These are phyloP conservation scores for Colletotrichum sp. DNA, from an alignment of 2,329 filamentous ascomycete species.

Conservation along the genomic window DNA sequence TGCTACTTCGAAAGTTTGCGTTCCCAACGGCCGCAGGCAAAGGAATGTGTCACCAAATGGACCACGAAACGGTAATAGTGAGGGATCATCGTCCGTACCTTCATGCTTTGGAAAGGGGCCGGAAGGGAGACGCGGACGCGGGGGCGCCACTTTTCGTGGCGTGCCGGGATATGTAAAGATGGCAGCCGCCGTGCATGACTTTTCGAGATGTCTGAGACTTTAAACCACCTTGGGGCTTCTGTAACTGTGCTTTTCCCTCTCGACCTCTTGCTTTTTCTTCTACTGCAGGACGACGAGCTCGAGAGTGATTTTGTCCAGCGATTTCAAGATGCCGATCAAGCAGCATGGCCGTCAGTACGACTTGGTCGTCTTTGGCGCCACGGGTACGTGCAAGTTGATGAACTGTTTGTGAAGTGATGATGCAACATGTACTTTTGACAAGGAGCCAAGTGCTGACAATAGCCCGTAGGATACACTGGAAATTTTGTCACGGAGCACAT, in stretches of 20 bases:
- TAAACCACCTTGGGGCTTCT: not conserved
- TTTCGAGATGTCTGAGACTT: conserved; percentile 1
- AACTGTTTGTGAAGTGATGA: not conserved
- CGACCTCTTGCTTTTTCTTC: not conserved
- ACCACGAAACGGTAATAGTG: not conserved
- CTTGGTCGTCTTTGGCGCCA: conserved; percentile 62
- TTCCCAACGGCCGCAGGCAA: not conserved
- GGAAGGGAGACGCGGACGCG: not conserved
- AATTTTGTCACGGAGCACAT: conserved; percentile 79
- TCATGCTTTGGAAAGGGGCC: not conserved
- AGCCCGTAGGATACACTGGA: conserved; percentile 78
- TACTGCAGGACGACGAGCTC: not conserved
- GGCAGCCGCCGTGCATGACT: conserved; percentile 4
- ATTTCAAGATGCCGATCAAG: conserved; percentile 48
- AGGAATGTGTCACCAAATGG: conserved; percentile 10
- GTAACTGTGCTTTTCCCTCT: not conserved
- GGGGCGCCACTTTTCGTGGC: conserved; percentile 12
- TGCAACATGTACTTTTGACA: not conserved
- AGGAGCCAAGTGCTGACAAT: not conserved
- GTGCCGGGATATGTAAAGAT: not conserved
- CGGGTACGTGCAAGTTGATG: conserved; percentile 43
- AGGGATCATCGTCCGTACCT: not conserved
- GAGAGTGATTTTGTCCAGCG: not conserved
- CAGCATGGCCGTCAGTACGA: conserved; percentile 61
- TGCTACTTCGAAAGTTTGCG: conserved; percentile 11